A percentile compares a stretch with the other conserved stretches of the same genome.
Conservation (phyloP, 306 rosid genomes). For the Calophaca sinica region DNA sequence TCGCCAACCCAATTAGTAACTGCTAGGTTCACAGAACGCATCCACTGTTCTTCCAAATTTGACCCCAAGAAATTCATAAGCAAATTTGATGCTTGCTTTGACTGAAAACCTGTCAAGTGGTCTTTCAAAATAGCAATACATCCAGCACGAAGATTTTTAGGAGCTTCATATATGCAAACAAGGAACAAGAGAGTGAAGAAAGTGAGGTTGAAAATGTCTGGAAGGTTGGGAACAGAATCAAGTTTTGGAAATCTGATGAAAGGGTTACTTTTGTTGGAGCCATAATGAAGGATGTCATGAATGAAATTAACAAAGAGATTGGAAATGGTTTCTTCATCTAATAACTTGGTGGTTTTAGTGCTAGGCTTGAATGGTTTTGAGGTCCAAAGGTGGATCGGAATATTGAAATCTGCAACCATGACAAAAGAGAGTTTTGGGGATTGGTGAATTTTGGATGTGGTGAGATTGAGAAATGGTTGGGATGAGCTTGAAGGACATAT, state of each 20-base stretch:
- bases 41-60: slow-evolving; percentile 83
- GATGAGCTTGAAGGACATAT: slow-evolving; percentile 61
- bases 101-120: slow-evolving; percentile 54
- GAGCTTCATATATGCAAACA: slow-evolving; percentile 80
- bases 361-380: slow-evolving; percentile 68
- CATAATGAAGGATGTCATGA: slow-evolving; percentile 72
- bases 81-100: slow-evolving; percentile 60
- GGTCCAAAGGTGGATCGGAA: slow-evolving; percentile 78
- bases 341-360: slow-evolving; percentile 37
- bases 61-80: slow-evolving; percentile 84
- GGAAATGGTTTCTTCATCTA: slow-evolving; percentile 58
- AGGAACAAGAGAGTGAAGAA: slow-evolving; percentile 75
- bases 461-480: slow-evolving; percentile 67
- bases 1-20: slow-evolving; percentile 78
- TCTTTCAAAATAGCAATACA: slow-evolving; percentile 58
- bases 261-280: slow-evolving; percentile 60
- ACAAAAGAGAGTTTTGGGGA: slow-evolving; percentile 55
- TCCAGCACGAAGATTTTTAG: slow-evolving; percentile 57
- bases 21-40: slow-evolving; percentile 85
- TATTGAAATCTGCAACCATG: slow-evolving; percentile 62
- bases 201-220: slow-evolving; percentile 67
- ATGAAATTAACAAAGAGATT: slow-evolving; percentile 63
- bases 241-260: slow-evolving; percentile 60
- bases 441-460: slow-evolving; percentile 53
- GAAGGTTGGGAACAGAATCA: slow-evolving; percentile 52